Percentiles rank a stretch among this genome's conserved stretches.
phyloP scores from a whole-genome alignment of 1,284 basidiomycete genomes.

The Cutaneotrichosporon sp. region DNA sequence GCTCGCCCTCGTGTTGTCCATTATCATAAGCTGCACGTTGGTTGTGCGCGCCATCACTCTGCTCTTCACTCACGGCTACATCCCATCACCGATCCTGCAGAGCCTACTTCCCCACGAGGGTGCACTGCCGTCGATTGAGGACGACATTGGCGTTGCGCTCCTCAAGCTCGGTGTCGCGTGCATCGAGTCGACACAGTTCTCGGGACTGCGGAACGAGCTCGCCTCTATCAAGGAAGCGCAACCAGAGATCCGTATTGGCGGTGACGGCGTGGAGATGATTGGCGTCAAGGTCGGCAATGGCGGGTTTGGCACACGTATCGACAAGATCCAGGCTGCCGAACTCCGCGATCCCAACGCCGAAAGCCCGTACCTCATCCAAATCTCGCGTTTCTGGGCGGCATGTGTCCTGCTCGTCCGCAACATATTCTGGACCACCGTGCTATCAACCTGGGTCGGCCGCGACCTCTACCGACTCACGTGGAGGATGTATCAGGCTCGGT shows the following conservation, averaged over 20 bases:
- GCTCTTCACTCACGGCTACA: conserved; percentile 50
- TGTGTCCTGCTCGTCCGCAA: conserved; percentile 19
- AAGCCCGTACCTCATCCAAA: conserved; percentile 32
- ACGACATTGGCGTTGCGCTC: conserved; percentile 50
- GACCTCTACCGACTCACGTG: conserved; percentile 16
- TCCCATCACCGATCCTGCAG: conserved; percentile 41
- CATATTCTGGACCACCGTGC: conserved; percentile 29
- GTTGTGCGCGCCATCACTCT: conserved; percentile 45
- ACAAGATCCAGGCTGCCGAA: conserved; percentile 41
- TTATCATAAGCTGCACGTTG: conserved; percentile 46
- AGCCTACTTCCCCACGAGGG: conserved; percentile 49
- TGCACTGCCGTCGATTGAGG: conserved; percentile 39
- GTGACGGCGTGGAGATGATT: conserved; percentile 26
- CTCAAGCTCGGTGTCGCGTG: conserved; percentile 51
- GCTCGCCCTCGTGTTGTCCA: conserved; percentile 44
- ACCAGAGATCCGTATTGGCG: conserved; percentile 41
- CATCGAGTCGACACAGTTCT: conserved; percentile 46
- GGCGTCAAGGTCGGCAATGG: conserved; percentile 14
- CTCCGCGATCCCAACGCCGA: conserved; percentile 35
- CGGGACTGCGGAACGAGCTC: conserved; percentile 49
- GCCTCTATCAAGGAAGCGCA: conserved; percentile 30
- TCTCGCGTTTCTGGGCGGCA: conserved; percentile 35
- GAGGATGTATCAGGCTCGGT: conserved; percentile 26
- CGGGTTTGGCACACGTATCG: conserved; percentile 44
- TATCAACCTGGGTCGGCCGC: conserved; percentile 36